A percentile compares a stretch with the other conserved stretches of the same genome.
Conservation (phyloP, 2,329 filamentous ascomycete species). For the Alternaria brassicicola region DNA sequence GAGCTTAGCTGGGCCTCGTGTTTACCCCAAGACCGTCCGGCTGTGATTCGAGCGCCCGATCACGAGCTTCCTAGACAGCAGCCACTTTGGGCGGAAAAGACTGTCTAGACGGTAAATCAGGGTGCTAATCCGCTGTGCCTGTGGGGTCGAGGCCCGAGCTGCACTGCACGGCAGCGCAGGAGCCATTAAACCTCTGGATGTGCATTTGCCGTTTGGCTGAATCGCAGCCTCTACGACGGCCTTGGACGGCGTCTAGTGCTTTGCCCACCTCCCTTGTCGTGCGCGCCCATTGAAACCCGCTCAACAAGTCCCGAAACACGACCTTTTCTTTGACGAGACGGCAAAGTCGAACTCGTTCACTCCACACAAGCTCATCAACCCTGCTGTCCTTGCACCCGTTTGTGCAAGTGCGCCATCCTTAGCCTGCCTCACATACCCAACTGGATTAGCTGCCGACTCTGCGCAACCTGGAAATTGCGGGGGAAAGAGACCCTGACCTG, state of each 20-base stretch:
- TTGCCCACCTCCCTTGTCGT: neutral
- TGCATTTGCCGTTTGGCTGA: neutral
- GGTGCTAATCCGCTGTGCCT: slow-evolving; percentile 23
- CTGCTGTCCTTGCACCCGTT: slow-evolving; percentile 3
- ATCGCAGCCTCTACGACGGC: neutral
- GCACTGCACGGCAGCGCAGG: slow-evolving; percentile 10
- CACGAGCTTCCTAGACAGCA: slow-evolving; percentile 16
- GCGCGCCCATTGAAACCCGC: neutral
- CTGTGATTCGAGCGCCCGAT: slow-evolving; percentile 25
- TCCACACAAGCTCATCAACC: slow-evolving; percentile 1
- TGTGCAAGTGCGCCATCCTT: slow-evolving; percentile 15
- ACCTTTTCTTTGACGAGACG: neutral
- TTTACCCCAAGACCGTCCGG: slow-evolving; percentile 14
- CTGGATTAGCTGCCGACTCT: slow-evolving; percentile 30
- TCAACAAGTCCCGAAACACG: neutral
- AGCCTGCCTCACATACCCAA: slow-evolving; percentile 14
- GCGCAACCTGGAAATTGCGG: slow-evolving; percentile 24
- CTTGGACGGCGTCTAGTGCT: neutral
- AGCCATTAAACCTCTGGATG: neutral
- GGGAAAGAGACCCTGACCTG: slow-evolving; percentile 39
- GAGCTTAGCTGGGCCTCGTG: slow-evolving; percentile 18
- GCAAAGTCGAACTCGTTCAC: neutral
- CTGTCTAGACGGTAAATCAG: slow-evolving; percentile 14
- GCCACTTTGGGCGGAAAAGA: slow-evolving; percentile 13
- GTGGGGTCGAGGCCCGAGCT: slow-evolving; percentile 27